A percentile compares a stretch with the other conserved stretches of the same genome.
Conservation (phyloP, 768 basidiomycete genomes). For the Pisolithus tinctorius region DNA sequence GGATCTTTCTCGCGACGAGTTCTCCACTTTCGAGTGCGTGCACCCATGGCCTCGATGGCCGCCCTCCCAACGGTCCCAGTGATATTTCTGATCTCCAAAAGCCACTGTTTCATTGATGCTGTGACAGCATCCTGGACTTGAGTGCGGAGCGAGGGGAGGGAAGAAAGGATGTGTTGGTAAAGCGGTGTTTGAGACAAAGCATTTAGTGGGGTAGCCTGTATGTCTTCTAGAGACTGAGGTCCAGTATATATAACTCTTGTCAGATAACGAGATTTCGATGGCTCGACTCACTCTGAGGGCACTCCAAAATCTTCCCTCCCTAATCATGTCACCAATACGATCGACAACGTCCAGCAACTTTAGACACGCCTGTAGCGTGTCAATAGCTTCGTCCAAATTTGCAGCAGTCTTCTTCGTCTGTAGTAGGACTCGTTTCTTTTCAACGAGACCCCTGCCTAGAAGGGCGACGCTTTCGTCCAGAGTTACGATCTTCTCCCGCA, state of each 20-base stretch:
- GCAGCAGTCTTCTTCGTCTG: slow-evolving; percentile 90
- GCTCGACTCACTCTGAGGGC: slow-evolving; percentile 73
- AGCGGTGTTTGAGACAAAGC: slow-evolving; percentile 90
- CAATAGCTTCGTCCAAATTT: slow-evolving; percentile 95
- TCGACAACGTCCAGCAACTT: slow-evolving; percentile 89
- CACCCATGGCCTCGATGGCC: slow-evolving; percentile 87
- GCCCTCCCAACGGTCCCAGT: slow-evolving; percentile 80
- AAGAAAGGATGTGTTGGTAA: slow-evolving; percentile 86
- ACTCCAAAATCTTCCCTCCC: slow-evolving; percentile 93
- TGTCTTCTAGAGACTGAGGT: slow-evolving; percentile 87
- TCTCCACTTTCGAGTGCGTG: slow-evolving; percentile 77
- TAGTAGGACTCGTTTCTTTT: slow-evolving; percentile 87
- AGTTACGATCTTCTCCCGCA: slow-evolving; percentile 86
- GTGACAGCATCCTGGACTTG: slow-evolving; percentile 94
- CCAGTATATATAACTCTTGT: slow-evolving; percentile 20
- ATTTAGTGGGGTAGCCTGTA: slow-evolving; percentile 82
- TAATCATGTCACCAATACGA: slow-evolving; percentile 89
- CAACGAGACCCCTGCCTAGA: slow-evolving; percentile 79
- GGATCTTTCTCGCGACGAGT: slow-evolving; percentile 78
- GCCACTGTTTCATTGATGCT: slow-evolving; percentile 93
- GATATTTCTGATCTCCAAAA: slow-evolving; percentile 88
- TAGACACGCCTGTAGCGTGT: slow-evolving; percentile 88
- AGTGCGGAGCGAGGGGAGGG: slow-evolving; percentile 80
- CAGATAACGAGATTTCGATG: slow-evolving; percentile 14
- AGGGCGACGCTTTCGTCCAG: slow-evolving; percentile 85